Evolutionary conservation across 2,329 filamentous ascomycete species (phyloP), one percentile per base, ranked within the genome.

Genomic region (Gnomoniopsis smithogilvyi): DNA sequence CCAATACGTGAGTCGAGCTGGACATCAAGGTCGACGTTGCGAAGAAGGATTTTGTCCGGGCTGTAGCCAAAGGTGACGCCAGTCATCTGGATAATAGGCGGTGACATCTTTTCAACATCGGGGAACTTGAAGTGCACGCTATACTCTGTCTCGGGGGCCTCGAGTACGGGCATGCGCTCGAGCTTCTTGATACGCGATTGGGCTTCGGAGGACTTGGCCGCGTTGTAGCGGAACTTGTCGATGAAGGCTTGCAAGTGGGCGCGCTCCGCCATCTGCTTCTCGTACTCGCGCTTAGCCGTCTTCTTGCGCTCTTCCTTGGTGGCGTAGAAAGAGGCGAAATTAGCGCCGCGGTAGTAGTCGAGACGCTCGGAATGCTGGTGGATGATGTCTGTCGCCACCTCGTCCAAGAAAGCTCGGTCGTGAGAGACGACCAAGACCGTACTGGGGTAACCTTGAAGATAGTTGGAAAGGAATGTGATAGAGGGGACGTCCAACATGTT

Each of bases 401-500:
- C 95, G 79, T 99, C 97, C 68, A 99, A 83, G 84, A 99, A 99
- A 1, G 95, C 93, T 82, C 95, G 87, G 85, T 99, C 95, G 90
- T 99, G 95, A 74, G 92, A 96, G 64, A 99, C 95, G 56, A 99
- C 94, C 15, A 99, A 82, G 30, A 99, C 87, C 2, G 95, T 98
- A 75, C 92, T 96, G 43, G 94, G 94, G 71, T 99, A 99, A 51
- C 80, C 81, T 74, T 97, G 93, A 10, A 99, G 88, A 72, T 99
- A 99, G 70, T 93, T 94, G 51, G 94, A 90, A 72, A 99, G 84
- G 85, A 98, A 99, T 58, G 95, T 96, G 71, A 99, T 98, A 24
- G 95, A 98, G n/a, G 95, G 95, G 59, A 99, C 95, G 77, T 98
- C 95, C 91, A 99, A 92, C 94, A 98, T 98, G 87, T 98, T 98